Evolutionary conservation across 495 filamentous ascomycete species (phyloP).

Genomic region (Hyaloscypha hepaticicola): DNA sequence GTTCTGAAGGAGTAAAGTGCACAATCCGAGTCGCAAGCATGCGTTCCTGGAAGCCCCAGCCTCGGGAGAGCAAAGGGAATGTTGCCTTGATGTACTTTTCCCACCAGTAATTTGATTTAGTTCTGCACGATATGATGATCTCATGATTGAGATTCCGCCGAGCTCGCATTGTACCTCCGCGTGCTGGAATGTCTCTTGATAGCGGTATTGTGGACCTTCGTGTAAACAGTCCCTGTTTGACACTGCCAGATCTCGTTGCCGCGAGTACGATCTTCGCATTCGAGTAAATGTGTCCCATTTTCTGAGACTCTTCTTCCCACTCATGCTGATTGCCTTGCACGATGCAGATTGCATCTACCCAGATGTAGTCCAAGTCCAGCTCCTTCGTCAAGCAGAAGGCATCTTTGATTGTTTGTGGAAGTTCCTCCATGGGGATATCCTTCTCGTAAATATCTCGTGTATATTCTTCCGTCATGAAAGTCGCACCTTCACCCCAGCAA

Average conservation of each 20-base stretch:
- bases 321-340: slow-evolving; percentile 19
- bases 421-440: slow-evolving; percentile 9
- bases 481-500: slow-evolving; percentile 20
- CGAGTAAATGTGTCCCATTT: slow-evolving; percentile 27
- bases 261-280: slow-evolving; percentile 23
- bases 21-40: slow-evolving; percentile 26
- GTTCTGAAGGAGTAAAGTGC: slow-evolving; percentile 25
- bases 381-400: slow-evolving; percentile 15
- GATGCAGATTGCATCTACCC: slow-evolving; percentile 24
- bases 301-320: slow-evolving; percentile 19
- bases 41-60: slow-evolving; percentile 29
- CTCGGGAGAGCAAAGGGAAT: slow-evolving; percentile 21
- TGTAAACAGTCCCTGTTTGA: slow-evolving; percentile 10
- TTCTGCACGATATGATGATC: slow-evolving; percentile 16
- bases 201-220: background rate
- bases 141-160: slow-evolving; percentile 12
- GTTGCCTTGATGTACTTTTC: slow-evolving; percentile 7
- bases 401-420: slow-evolving; percentile 22
- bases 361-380: slow-evolving; percentile 20
- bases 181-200: background rate
- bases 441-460: slow-evolving; percentile 1
- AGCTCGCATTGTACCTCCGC: background rate
- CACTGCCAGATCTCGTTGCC: slow-evolving; percentile 23
- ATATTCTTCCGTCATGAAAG: slow-evolving; percentile 1
- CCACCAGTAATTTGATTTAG: slow-evolving; percentile 10